Base-by-base conservation (phyloP, 805 yeast species). In the Zygosaccharomyces siamensis region DNA sequence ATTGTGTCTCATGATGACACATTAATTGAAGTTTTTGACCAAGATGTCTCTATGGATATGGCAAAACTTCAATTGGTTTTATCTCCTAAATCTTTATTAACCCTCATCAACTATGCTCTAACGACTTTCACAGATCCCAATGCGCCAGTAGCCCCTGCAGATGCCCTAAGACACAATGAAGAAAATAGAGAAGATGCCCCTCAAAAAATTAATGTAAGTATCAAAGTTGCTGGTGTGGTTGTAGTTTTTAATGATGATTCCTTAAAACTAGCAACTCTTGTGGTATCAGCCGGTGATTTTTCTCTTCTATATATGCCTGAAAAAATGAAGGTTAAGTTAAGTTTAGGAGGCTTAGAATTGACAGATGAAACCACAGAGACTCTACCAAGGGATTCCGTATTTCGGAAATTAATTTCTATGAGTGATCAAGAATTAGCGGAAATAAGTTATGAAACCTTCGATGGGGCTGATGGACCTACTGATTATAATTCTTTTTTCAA, bases 51-150 rank as follows among this genome's bases (percentile, higher is more conserved):
- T 7, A 70, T 93, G 44, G 75, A 81, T 38, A 75, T 93, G 68
- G 89, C 96, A 0, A 88, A 95, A 11, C 78, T 93, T 46, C 80
- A 80, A 52, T 75, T 86, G 32, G 84, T 86, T 2, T 67, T 90
- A 5, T 81, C 95, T 0, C 80, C 97, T 42, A 85, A 80, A 60
- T 85, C 95, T 1, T 68, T 86, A 12, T 72, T 93, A 52, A 84
- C 95, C 1, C 70, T 93, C 11, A 68, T 92, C 54, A 92, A 89
- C 63, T 93, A 84, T 63, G 73, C 86, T 1, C 71, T 90, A 59
- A 86, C 89, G 39, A 93, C 98, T 0, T 93, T 93, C 63, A 85
- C 97, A 0, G 84, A 84, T 65, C 96, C 96, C 0, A 49, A 80
- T 52, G 83, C 85, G 0, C 79, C 78, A 5, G 81, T 79, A 38